Evolutionary conservation across 179 eudicot species (phyloP).

Genomic region (Gypsophila paniculata): DNA sequence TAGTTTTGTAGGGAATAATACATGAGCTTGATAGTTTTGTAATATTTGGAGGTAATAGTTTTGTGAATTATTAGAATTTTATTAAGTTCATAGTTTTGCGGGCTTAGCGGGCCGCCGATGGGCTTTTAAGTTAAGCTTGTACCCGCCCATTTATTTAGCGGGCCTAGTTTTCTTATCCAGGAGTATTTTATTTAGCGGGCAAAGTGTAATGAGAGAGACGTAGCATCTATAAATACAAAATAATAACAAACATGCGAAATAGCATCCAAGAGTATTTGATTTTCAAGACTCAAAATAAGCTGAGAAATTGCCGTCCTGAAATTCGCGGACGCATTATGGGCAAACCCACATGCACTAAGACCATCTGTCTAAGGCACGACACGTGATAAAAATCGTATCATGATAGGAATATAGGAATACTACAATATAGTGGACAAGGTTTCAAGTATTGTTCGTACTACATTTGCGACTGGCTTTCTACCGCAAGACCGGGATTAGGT

Average conservation of each 20-base stretch:
- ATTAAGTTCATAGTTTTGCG: too few relatives aligned
- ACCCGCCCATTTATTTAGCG: too few relatives aligned
- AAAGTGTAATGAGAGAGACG: neutral
- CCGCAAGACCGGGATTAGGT: too few relatives aligned
- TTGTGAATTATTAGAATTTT: too few relatives aligned
- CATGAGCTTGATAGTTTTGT: too few relatives aligned
- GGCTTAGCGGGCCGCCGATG: too few relatives aligned
- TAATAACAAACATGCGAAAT: slow-evolving; percentile 30
- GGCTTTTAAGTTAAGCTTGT: too few relatives aligned
- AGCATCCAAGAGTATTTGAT: slow-evolving; percentile 28
- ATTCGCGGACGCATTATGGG: slow-evolving; percentile 13
- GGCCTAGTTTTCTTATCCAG: too few relatives aligned
- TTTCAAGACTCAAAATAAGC: slow-evolving; percentile 29
- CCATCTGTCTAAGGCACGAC: neutral
- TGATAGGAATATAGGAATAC: neutral
- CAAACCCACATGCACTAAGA: slow-evolving; percentile 4
- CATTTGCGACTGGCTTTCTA: neutral
- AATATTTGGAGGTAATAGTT: too few relatives aligned
- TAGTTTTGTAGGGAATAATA: too few relatives aligned
- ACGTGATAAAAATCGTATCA: neutral
- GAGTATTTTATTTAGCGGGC: too few relatives aligned
- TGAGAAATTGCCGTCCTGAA: slow-evolving; percentile 16
- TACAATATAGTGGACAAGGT: neutral
- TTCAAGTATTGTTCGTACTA: neutral
- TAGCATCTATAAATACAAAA: neutral